Percentiles rank a stretch among this genome's conserved stretches.
These are phyloP conservation scores for Chenopodium formosanum DNA, from an alignment of 148 eudicot genomes.

Conservation along the genomic window DNA sequence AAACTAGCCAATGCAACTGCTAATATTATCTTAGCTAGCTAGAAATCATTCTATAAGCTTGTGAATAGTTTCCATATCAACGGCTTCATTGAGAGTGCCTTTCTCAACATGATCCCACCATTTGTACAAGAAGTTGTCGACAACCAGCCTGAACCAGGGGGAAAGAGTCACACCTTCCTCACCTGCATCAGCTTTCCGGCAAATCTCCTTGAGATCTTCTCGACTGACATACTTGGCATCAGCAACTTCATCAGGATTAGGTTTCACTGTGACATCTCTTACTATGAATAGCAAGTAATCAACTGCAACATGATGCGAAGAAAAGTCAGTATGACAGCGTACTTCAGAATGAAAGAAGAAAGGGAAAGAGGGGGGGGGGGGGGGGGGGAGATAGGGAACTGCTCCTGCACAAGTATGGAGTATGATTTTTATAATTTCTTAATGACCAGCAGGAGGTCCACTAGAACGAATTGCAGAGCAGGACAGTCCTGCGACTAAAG, in stretches of 20 bases:
- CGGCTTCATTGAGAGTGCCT: conserved; percentile 59
- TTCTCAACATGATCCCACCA: conserved; percentile 97
- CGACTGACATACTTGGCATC: conserved; percentile 68
- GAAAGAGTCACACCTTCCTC: conserved; percentile 86
- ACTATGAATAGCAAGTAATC: conserved; percentile 89
- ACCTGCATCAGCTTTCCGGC: conserved; percentile 86
- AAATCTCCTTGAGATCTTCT: conserved; percentile 72
- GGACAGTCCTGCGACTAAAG: too few relatives aligned
- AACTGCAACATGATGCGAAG: conserved; percentile 41
- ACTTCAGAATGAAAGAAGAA: not conserved
- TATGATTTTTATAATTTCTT: not conserved
- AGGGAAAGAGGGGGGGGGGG: too few relatives aligned
- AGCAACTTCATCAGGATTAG: conserved; percentile 92
- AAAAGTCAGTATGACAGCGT: not conserved
- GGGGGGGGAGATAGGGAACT: not conserved
- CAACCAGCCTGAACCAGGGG: conserved; percentile 91
- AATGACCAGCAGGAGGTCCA: not conserved
- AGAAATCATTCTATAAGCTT: conserved; percentile 34
- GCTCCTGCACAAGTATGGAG: not conserved
- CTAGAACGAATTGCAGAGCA: not conserved
- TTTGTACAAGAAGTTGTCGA: conserved; percentile 88
- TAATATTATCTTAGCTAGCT: not conserved
- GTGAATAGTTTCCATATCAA: conserved; percentile 86
- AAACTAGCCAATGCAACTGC: not conserved
- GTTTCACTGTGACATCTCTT: conserved; percentile 63